Conservation (phyloP, 192 early-diverging fungal genomes). For the Podila epicladia region DNA sequence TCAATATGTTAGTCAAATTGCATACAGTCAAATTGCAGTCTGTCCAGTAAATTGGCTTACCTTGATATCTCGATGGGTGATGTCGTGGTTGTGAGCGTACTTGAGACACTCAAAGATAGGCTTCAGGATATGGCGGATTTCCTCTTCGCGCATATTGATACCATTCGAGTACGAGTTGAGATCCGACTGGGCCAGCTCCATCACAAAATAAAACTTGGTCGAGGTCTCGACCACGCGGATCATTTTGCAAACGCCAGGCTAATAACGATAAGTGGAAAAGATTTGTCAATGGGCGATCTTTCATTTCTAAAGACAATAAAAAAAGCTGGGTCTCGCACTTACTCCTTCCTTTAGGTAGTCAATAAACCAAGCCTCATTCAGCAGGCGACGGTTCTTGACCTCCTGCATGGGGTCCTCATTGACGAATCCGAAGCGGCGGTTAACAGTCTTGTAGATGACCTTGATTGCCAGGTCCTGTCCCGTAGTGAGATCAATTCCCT, state of each 20-base stretch:
- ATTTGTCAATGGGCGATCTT: background rate
- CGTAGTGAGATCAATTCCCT: constrained; percentile 37
- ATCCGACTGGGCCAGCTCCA: constrained; percentile 48
- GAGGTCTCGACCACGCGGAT: constrained; percentile 41
- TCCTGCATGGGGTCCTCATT: constrained; percentile 46
- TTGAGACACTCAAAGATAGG: constrained; percentile 52
- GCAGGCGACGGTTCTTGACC: constrained; percentile 38
- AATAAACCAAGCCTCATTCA: constrained; percentile 50
- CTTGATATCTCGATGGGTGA: constrained; percentile 51
- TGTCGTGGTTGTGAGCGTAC: constrained; percentile 39
- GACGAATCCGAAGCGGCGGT: constrained; percentile 31
- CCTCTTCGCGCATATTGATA: constrained; percentile 49
- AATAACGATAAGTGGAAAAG: background rate
- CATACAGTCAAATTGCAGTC: background rate
- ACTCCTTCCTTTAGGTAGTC: constrained; percentile 48
- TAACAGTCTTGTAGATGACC: constrained; percentile 48
- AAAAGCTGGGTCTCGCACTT: constrained; percentile 3
- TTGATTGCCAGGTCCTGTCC: constrained; percentile 50
- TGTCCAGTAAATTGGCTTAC: constrained; percentile 3
- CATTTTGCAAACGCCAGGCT: constrained; percentile 49
- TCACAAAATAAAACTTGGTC: constrained; percentile 49
- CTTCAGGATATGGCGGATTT: constrained; percentile 43
- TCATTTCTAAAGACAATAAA: background rate
- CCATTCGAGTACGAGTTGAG: constrained; percentile 51
- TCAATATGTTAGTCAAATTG: background rate